These are phyloP conservation scores for Papilionanthe hybrid DNA, from an alignment of 116 monocot species.

Conservation along the genomic window DNA sequence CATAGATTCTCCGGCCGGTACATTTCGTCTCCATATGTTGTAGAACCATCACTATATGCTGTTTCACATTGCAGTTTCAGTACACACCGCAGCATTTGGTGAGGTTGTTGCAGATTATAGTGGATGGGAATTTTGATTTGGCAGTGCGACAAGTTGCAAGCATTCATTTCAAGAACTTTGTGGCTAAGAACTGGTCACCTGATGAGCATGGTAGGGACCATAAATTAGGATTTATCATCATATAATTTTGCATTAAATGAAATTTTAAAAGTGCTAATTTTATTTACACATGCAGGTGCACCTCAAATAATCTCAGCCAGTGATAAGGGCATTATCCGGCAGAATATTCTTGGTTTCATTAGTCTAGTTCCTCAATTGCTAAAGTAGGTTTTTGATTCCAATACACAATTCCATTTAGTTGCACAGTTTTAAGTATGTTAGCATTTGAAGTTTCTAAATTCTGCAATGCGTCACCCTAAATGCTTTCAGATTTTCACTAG, in stretches of 20 bases:
- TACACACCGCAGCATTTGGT: constrained; percentile 82
- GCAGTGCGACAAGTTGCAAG: constrained; percentile 91
- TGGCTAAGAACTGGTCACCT: constrained; percentile 89
- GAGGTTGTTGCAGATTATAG: constrained; percentile 83
- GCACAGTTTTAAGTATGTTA: not conserved
- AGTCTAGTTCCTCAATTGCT: constrained; percentile 73
- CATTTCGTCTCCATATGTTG: not conserved
- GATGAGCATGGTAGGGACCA: constrained; percentile 50
- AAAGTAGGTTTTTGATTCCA: constrained; percentile 35
- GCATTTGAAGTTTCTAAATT: not conserved
- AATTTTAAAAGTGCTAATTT: not conserved
- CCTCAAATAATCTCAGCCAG: constrained; percentile 45
- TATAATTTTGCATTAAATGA: not conserved
- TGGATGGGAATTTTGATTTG: constrained; percentile 62
- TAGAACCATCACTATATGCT: not conserved
- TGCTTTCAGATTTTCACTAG: not conserved
- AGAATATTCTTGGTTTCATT: constrained; percentile 82
- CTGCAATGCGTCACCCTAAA: not conserved
- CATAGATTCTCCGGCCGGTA: not conserved
- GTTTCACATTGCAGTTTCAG: constrained; percentile 57
- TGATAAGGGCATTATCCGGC: constrained; percentile 68
- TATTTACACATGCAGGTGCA: constrained; percentile 29
- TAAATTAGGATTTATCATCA: not conserved
- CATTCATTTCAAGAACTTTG: constrained; percentile 95
- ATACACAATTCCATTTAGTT: not conserved